Conservation (phyloP, 345 rosid species). For the Triadica sebifera region DNA sequence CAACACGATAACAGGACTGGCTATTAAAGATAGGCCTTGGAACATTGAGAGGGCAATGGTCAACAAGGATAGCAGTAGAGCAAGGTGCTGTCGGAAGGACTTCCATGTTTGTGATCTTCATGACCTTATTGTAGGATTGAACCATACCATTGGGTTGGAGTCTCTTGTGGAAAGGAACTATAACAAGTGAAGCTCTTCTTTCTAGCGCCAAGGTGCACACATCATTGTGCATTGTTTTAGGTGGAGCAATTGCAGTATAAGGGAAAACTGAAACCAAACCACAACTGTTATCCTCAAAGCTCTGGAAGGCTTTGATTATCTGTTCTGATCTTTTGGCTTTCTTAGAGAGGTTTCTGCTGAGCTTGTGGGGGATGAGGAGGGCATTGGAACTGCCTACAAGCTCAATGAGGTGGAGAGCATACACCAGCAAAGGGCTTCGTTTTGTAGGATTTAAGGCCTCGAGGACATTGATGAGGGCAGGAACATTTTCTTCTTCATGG, state of each 20-base stretch:
- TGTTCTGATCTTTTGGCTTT: background rate
- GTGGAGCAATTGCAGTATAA: conserved; percentile 15
- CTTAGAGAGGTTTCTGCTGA: background rate
- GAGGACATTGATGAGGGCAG: background rate
- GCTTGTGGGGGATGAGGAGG: conserved; percentile 16
- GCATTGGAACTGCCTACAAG: conserved; percentile 21
- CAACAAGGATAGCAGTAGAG: conserved; percentile 20
- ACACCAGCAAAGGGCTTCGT: conserved; percentile 11
- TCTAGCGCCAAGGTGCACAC: conserved; percentile 22
- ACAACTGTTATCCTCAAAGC: background rate
- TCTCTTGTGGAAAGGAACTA: conserved; percentile 17
- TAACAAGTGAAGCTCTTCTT: conserved; percentile 18
- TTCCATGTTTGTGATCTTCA: conserved; percentile 18
- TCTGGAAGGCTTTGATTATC: conserved; percentile 8
- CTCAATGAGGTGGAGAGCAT: conserved; percentile 21
- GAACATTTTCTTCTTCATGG: conserved; percentile 17
- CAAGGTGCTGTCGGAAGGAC: conserved; percentile 20
- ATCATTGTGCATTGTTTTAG: conserved; percentile 23
- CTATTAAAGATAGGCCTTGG: conserved; percentile 2
- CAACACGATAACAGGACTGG: conserved; percentile 12
- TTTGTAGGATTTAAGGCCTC: conserved; percentile 21
- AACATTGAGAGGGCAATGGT: background rate
- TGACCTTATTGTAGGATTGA: background rate
- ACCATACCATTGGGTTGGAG: background rate
- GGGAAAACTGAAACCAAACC: conserved; percentile 6